A percentile compares a stretch with the other conserved stretches of the same genome.
Evolutionary conservation across 495 filamentous ascomycete species (phyloP).

Genomic region (Aspergillus incahuasiensis): DNA sequence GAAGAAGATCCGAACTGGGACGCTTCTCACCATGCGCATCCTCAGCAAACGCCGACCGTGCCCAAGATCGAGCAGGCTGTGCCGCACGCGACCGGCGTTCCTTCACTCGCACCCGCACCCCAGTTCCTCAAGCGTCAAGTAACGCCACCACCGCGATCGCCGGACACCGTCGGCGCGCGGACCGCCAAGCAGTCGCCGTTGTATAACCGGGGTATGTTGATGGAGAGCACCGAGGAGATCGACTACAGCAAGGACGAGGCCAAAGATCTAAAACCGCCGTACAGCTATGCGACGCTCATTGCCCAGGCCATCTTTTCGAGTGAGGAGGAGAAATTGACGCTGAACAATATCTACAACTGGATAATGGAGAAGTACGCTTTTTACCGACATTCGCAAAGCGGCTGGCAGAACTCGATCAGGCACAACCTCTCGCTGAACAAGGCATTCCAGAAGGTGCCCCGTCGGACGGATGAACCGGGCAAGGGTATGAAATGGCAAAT

Average conservation of each 20-base stretch:
- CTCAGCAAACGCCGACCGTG: conserved; percentile 15
- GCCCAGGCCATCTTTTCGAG: conserved; percentile 88
- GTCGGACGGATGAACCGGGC: conserved; percentile 88
- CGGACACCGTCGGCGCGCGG: conserved; percentile 38
- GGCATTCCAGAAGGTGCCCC: conserved; percentile 84
- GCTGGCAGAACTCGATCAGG: conserved; percentile 98
- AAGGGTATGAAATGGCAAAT: conserved; percentile 99
- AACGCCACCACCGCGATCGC: conserved; percentile 57
- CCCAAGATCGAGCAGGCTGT: conserved; percentile 22
- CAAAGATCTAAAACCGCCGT: conserved; percentile 87
- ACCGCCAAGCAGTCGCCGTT: conserved; percentile 55
- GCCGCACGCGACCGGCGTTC: conserved; percentile 34
- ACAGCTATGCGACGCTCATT: conserved; percentile 96
- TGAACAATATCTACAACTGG: conserved; percentile 86
- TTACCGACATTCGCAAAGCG: conserved; percentile 74
- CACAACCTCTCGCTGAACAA: conserved; percentile 95
- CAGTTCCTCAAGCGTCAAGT: conserved; percentile 63
- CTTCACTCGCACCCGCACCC: conserved; percentile 64
- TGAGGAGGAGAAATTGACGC: conserved; percentile 76
- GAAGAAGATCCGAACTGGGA: conserved; percentile 40
- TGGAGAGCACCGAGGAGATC: conserved; percentile 71
- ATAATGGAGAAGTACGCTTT: conserved; percentile 87
- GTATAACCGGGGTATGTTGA: conserved; percentile 64
- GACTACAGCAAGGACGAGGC: conserved; percentile 80
- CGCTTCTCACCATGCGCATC: conserved; percentile 38